Base-by-base conservation (phyloP, 352 stramenopile species). In the Globisporangium okanoganense region DNA sequence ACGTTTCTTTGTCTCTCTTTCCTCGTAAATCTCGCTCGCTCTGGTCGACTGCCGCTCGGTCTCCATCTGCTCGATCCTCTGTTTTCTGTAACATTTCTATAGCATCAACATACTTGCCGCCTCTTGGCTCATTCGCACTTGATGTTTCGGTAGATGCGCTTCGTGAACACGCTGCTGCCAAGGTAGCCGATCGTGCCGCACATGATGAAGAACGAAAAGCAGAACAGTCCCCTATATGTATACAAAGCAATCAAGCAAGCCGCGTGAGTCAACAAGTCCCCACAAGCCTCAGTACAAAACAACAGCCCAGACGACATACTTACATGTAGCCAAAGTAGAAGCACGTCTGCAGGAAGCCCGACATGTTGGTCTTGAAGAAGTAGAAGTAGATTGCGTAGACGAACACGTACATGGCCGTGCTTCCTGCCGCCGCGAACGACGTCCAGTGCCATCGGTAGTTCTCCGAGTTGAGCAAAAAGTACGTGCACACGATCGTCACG, bases 391-490 rank as follows among this genome's bases (percentile, higher is more conserved):
- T 92, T 51, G 92, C 89, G 82, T 99, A 99, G 56, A 99, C 59
- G 75, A 99, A 99, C 25, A 99, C 97, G 76, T 99, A 99, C 38
- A 86, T 67, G 24, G 95, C 92, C 2, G 95, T 99, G 47, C 82
- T 97, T 14, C 86, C 96, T 14, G 95, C 94, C 1, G 92, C 95
- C 10, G 90, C 79, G 64, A 99, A 99, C 7, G 95, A 95, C 29
- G 96, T 98, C 97, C 97, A 99, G 76, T 99, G 97, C 97, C 97
- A 99, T 47, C 97, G 86, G 75, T 99, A 99, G 78, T 99, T 99
- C 75, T 99, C 97, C 31, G 94, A 86, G 69, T 99, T 99, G 35
- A 99, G 79, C 60, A 98, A 77, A 64, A 99, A 98, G 76, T 99
- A 99, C 20, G 98, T 98, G 59, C 96, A 97, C 61, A 99, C 97